These are phyloP conservation scores for Avena sativa DNA, from an alignment of 176 grass and related monocot genomes.

Conservation along the genomic window DNA sequence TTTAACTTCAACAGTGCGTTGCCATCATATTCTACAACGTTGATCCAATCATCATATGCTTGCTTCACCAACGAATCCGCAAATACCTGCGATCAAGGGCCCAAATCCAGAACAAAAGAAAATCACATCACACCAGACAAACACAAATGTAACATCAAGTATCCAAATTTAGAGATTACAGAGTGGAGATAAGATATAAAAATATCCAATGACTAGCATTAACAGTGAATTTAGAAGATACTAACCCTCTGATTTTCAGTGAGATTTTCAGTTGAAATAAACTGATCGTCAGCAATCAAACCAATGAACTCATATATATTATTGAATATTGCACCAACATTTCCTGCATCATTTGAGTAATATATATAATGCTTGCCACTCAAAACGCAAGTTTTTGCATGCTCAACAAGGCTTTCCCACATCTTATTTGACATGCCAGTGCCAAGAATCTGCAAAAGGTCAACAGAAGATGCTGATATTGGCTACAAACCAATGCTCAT, in stretches of 20 bases:
- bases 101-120: not conserved
- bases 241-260: conserved; percentile 79
- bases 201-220: not conserved
- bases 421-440: conserved; percentile 87
- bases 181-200: not conserved
- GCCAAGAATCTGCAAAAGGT: conserved; percentile 68
- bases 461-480: conserved; percentile 24
- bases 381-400: conserved; percentile 84
- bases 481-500: conserved; percentile 23
- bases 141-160: conserved; percentile 27
- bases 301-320: conserved; percentile 87
- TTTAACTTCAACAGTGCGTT: conserved; percentile 73
- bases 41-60: conserved; percentile 86
- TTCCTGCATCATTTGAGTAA: conserved; percentile 65
- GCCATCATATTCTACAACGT: conserved; percentile 84
- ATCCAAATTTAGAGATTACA: conserved; percentile 5
- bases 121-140: not conserved
- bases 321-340: conserved; percentile 77
- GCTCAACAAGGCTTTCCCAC: conserved; percentile 93
- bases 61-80: conserved; percentile 73
- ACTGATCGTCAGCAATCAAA: conserved; percentile 80
- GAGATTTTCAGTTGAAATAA: conserved; percentile 78
- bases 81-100: conserved; percentile 53
- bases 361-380: conserved; percentile 90
- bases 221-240: conserved; percentile 33